These are phyloP conservation scores for Acacia crassicarpa DNA, from an alignment of 306 rosid species.

Conservation along the genomic window DNA sequence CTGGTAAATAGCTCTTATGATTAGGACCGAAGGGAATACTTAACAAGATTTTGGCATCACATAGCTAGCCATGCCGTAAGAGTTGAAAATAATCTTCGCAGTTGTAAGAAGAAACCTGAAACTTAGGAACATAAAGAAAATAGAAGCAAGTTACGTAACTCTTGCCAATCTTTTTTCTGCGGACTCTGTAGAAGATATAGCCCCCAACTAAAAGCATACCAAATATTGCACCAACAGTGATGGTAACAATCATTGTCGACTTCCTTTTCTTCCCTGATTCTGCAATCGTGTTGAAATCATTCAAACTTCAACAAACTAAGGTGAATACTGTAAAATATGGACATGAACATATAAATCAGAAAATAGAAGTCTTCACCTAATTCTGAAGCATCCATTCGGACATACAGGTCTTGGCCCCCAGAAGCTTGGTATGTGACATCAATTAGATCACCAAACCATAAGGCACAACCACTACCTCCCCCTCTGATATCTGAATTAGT, in stretches of 20 bases:
- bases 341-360: too few species aligned
- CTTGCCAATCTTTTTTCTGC: not conserved
- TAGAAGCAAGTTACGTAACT: not conserved
- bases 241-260: not conserved
- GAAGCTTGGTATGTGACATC: not conserved
- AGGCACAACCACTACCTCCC: not conserved
- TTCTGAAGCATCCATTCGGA: not conserved
- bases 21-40: too few species aligned
- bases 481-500: not conserved
- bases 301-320: not conserved
- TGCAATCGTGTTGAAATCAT: not conserved
- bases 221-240: not conserved
- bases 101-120: not conserved
- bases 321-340: too few species aligned
- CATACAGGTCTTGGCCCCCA: not conserved
- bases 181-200: not conserved
- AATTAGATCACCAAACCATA: constrained; percentile 6
- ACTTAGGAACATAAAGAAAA: not conserved
- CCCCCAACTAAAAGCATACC: not conserved
- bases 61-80: not conserved
- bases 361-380: not conserved
- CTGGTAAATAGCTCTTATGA: too few species aligned
- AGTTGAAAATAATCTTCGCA: not conserved
- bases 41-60: not conserved
- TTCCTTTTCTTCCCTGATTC: not conserved